Evolutionary conservation across 805 yeast species (phyloP).

Genomic region (Saccharomycopsis malanga): DNA sequence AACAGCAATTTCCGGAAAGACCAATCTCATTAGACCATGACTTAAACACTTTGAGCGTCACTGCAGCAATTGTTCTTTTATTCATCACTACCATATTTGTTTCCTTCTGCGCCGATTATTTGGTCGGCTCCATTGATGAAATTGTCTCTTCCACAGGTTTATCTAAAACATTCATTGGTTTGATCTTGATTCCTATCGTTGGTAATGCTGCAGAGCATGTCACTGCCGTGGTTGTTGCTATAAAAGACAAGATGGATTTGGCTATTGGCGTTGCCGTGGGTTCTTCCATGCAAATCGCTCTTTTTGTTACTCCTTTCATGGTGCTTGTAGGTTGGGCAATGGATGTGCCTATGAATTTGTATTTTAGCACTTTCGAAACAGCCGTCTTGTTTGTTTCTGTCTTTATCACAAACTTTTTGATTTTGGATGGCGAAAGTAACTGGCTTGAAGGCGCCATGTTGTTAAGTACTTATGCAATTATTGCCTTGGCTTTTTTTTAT

Average conservation of each 20-base stretch:
- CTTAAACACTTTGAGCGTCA: slow-evolving; percentile 39
- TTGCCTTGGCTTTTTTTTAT: slow-evolving; percentile 84
- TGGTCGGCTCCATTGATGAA: slow-evolving; percentile 89
- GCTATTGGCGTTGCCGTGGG: slow-evolving; percentile 98
- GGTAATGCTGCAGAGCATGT: slow-evolving; percentile 99
- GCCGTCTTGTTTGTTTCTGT: slow-evolving; percentile 87
- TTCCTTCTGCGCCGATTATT: slow-evolving; percentile 85
- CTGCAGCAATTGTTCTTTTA: slow-evolving; percentile 47
- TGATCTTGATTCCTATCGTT: slow-evolving; percentile 89
- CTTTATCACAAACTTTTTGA: slow-evolving; percentile 76
- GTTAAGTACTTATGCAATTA: slow-evolving; percentile 74
- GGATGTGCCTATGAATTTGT: slow-evolving; percentile 87
- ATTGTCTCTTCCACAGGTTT: slow-evolving; percentile 79
- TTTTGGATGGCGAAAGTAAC: slow-evolving; percentile 90
- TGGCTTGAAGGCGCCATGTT: slow-evolving; percentile 97
- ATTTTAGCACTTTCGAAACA: slow-evolving; percentile 90
- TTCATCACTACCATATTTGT: slow-evolving; percentile 67
- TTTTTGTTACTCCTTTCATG: slow-evolving; percentile 92
- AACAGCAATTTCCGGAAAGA: slow-evolving; percentile 15
- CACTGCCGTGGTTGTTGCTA: slow-evolving; percentile 91
- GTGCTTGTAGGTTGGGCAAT: slow-evolving; percentile 91
- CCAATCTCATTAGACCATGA: slow-evolving; percentile 9
- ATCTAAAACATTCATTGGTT: slow-evolving; percentile 91
- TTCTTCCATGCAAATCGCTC: slow-evolving; percentile 88
- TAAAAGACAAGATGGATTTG: slow-evolving; percentile 94